Evolutionary conservation across 2,329 filamentous ascomycete species (phyloP).

Genomic region (Coniella vitis): DNA sequence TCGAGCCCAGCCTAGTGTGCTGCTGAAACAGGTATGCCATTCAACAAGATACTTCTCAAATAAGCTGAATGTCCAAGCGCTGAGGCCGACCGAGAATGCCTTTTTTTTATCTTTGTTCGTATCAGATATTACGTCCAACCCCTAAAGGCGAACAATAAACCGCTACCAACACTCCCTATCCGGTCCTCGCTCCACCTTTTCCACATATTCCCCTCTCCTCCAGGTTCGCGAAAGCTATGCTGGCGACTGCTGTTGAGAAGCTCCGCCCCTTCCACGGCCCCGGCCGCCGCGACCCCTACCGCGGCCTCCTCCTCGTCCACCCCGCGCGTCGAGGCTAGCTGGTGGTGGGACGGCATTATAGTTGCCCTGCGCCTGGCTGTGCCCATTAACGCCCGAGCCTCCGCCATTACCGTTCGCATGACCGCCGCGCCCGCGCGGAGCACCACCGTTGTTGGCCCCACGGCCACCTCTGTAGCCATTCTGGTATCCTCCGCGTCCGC

Average conservation of each 20-base stretch:
- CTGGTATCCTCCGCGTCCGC: conserved; percentile 8
- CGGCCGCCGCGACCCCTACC: conserved; percentile 23
- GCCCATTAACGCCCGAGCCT: conserved; percentile 13
- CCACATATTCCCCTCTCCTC: too few relatives aligned
- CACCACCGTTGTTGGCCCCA: conserved; percentile 20
- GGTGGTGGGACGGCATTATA: conserved; percentile 58
- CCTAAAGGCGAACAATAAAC: too few relatives aligned
- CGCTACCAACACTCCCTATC: too few relatives aligned
- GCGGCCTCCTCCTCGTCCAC: conserved; percentile 33
- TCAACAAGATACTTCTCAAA: too few relatives aligned
- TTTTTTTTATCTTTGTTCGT: too few relatives aligned
- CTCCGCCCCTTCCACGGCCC: conserved; percentile 10
- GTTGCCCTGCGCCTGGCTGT: conserved; percentile 13
- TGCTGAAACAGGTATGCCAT: too few relatives aligned
- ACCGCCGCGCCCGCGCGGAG: conserved; percentile 15
- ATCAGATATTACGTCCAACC: too few relatives aligned
- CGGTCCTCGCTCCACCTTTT: neutral
- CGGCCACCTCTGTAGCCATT: conserved; percentile 25
- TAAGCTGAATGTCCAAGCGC: too few relatives aligned
- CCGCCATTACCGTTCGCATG: conserved; percentile 11
- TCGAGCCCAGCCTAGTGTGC: too few relatives aligned
- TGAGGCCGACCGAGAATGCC: too few relatives aligned
- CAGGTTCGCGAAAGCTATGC: conserved; percentile 6
- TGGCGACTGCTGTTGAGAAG: conserved; percentile 8
- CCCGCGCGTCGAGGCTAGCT: conserved; percentile 45